Conservation (phyloP, 2,329 filamentous ascomycete species). For the Rachicladosporium sp. region DNA sequence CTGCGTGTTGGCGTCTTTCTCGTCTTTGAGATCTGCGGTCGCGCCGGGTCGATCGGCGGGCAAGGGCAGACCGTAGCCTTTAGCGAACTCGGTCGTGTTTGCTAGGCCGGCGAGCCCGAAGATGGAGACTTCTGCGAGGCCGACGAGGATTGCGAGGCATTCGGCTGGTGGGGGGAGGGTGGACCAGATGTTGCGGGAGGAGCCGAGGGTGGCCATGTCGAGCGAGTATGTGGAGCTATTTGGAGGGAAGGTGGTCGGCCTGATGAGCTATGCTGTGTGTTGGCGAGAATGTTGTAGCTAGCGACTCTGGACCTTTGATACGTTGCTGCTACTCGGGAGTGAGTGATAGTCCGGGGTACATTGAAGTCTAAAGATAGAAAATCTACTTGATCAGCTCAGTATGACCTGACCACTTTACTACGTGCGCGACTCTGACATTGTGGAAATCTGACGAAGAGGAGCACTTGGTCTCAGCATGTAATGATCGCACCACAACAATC, state of each 20-base stretch:
- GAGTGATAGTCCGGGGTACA: too few species aligned
- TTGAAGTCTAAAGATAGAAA: too few species aligned
- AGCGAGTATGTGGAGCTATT: background rate
- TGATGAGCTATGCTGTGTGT: background rate
- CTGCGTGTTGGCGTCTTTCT: constrained; percentile 8
- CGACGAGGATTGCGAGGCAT: constrained; percentile 24
- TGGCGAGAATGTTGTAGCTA: too few species aligned
- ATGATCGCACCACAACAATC: too few species aligned
- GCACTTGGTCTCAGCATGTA: too few species aligned
- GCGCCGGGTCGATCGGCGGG: background rate
- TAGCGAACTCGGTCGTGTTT: constrained; percentile 20
- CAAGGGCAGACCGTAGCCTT: constrained; percentile 22
- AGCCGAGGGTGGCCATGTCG: background rate
- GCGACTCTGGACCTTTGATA: too few species aligned
- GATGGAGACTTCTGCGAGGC: constrained; percentile 20
- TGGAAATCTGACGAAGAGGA: too few species aligned
- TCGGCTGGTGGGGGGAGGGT: constrained; percentile 23
- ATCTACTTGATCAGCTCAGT: too few species aligned
- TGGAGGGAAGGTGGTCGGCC: background rate
- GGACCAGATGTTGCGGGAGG: constrained; percentile 11
- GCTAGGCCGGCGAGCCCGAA: constrained; percentile 24
- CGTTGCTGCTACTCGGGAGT: too few species aligned
- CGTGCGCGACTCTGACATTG: too few species aligned
- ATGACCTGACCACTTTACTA: too few species aligned
- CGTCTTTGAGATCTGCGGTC: too few species aligned